Conservation (phyloP, 305 asterid species). For the Fraxinus sp. region DNA sequence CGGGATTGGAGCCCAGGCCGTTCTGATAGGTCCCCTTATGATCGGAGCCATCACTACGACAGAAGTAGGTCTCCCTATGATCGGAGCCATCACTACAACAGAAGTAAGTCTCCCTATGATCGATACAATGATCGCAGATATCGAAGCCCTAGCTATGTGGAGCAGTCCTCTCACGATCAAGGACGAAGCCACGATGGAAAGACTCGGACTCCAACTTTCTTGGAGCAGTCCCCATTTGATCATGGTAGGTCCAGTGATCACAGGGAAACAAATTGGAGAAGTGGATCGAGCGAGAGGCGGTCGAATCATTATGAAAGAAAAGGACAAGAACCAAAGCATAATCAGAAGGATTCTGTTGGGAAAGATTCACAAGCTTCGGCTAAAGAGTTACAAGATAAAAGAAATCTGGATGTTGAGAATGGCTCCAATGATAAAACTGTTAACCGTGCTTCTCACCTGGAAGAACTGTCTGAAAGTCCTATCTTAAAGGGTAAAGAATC, state of each 20-base stretch:
- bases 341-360: conserved; percentile 47
- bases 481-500: conserved; percentile 37
- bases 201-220: conserved; percentile 54
- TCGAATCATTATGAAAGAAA: conserved; percentile 47
- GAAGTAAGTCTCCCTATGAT: conserved; percentile 65
- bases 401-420: conserved; percentile 37
- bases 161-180: conserved; percentile 53
- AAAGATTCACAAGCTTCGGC: conserved; percentile 40
- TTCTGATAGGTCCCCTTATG: conserved; percentile 52
- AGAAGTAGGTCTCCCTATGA: conserved; percentile 68
- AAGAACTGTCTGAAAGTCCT: conserved; percentile 44
- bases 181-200: conserved; percentile 58
- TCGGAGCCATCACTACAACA: conserved; percentile 43
- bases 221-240: conserved; percentile 65
- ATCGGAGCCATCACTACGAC: conserved; percentile 43
- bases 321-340: conserved; percentile 62
- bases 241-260: conserved; percentile 48
- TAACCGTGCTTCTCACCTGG: conserved; percentile 28
- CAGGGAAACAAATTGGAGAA: conserved; percentile 49
- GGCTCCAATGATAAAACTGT: conserved; percentile 42
- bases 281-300: conserved; percentile 59
- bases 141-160: conserved; percentile 44
- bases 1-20: conserved; percentile 73
- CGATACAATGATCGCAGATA: conserved; percentile 52
- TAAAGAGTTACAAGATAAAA: conserved; percentile 57